A percentile compares a stretch with the other conserved stretches of the same genome.
phyloP scores from a whole-genome alignment of 2,329 filamentous ascomycete species.

The Penicillium sp. region DNA sequence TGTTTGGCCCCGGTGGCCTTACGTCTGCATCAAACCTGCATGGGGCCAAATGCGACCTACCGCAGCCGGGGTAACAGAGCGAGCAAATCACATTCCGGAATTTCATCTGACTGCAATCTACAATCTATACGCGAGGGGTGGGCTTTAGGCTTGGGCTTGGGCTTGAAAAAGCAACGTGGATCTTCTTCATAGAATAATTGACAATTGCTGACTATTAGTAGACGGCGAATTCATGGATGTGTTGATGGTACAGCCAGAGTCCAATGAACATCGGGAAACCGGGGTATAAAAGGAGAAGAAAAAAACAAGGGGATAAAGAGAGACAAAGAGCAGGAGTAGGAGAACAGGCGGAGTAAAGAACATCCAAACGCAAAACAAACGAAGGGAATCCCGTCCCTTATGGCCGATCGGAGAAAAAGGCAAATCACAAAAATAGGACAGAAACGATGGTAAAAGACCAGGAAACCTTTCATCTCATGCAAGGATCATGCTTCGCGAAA shows the following conservation, averaged over 20 bases:
- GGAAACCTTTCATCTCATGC: slow-evolving; percentile 13
- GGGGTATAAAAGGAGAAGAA: slow-evolving; percentile 24
- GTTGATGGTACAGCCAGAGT: slow-evolving; percentile 31
- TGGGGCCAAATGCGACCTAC: background rate
- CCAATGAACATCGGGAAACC: slow-evolving; percentile 30
- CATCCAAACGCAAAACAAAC: slow-evolving; percentile 5
- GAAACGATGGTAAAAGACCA: slow-evolving; percentile 1
- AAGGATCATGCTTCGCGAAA: slow-evolving; percentile 18
- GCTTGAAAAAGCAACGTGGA: background rate
- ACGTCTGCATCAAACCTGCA: slow-evolving; percentile 3
- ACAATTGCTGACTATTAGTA: slow-evolving; percentile 17
- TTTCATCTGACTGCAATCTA: background rate
- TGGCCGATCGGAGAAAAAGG: slow-evolving; percentile 5
- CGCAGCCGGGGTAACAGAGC: background rate
- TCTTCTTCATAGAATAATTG: slow-evolving; percentile 13
- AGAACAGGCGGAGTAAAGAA: background rate
- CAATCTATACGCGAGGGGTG: background rate
- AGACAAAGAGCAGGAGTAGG: background rate
- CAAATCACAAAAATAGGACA: slow-evolving; percentile 1
- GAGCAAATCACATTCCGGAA: background rate
- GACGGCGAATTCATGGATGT: slow-evolving; percentile 17
- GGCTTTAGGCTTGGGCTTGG: background rate
- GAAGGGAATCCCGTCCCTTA: slow-evolving; percentile 19
- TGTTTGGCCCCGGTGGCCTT: slow-evolving; percentile 3
- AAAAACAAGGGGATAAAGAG: background rate